These are phyloP conservation scores for Xylariaceae sp. DNA, from an alignment of 2,329 filamentous ascomycete genomes.

Conservation along the genomic window DNA sequence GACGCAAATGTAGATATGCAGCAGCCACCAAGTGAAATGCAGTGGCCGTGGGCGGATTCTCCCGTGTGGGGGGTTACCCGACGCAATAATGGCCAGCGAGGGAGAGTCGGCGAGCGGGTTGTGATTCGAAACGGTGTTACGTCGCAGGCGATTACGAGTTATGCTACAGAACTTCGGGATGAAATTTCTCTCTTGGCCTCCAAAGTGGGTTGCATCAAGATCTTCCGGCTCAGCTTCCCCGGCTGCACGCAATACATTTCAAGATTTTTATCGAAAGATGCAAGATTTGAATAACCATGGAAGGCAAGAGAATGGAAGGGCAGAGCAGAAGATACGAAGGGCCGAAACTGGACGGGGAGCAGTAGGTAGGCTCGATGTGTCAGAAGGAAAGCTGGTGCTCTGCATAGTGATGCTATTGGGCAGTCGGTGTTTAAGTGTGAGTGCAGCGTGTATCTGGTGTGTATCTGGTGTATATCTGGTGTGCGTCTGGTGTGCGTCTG, in stretches of 20 bases:
- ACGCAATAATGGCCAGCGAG: background rate
- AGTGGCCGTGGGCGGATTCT: constrained; percentile 4
- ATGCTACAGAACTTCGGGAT: background rate
- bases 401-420: background rate
- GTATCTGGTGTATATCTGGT: background rate
- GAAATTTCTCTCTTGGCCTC: constrained; percentile 2
- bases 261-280: constrained; percentile 9
- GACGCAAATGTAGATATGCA: background rate
- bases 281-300: constrained; percentile 12
- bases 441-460: background rate
- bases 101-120: background rate
- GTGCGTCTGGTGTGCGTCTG: constrained; percentile 8
- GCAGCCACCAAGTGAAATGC: background rate
- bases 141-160: constrained; percentile 1
- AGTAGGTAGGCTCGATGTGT: constrained; percentile 10
- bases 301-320: background rate
- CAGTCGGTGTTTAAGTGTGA: background rate
- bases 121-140: background rate
- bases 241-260: constrained; percentile 16
- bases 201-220: constrained; percentile 18
- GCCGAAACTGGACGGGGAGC: background rate
- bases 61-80: constrained; percentile 12
- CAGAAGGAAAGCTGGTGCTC: constrained; percentile 2
- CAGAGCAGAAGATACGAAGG: background rate
- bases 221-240: constrained; percentile 26